phyloP scores from a whole-genome alignment of 2,329 filamentous ascomycete species.

The Fusarium scirpi region DNA sequence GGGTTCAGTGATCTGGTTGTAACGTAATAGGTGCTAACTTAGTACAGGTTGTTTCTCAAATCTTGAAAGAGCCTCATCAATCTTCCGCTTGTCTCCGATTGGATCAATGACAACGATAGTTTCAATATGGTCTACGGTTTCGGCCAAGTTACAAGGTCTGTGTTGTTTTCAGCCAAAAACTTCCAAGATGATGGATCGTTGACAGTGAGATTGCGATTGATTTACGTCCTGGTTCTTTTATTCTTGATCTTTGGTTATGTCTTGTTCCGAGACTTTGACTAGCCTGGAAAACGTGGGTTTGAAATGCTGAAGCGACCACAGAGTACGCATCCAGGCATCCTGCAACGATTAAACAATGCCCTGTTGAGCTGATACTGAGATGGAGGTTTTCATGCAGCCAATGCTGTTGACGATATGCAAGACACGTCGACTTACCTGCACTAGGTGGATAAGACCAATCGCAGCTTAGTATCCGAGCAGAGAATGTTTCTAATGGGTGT shows the following conservation, averaged over 20 bases:
- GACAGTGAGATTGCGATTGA: neutral
- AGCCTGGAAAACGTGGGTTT: neutral
- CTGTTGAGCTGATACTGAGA: neutral
- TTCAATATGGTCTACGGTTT: neutral
- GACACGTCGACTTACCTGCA: conserved; percentile 46
- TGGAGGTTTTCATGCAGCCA: neutral
- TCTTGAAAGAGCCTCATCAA: neutral
- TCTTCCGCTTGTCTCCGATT: neutral
- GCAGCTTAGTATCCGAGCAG: neutral
- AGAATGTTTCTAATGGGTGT: neutral
- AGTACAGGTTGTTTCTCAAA: neutral
- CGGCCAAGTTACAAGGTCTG: neutral
- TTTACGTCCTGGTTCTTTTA: neutral
- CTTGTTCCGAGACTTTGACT: neutral
- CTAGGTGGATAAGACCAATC: conserved; percentile 5
- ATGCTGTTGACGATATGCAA: conserved; percentile 43
- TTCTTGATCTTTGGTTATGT: neutral
- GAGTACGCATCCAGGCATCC: no score
- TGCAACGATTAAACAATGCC: neutral
- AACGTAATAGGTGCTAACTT: neutral
- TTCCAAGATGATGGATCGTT: neutral
- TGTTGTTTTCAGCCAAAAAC: neutral
- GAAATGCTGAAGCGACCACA: neutral
- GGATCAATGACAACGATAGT: neutral
- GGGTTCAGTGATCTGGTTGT: neutral